Conservation (phyloP, 208 protist genomes). For the Leishmania amazonensis region DNA sequence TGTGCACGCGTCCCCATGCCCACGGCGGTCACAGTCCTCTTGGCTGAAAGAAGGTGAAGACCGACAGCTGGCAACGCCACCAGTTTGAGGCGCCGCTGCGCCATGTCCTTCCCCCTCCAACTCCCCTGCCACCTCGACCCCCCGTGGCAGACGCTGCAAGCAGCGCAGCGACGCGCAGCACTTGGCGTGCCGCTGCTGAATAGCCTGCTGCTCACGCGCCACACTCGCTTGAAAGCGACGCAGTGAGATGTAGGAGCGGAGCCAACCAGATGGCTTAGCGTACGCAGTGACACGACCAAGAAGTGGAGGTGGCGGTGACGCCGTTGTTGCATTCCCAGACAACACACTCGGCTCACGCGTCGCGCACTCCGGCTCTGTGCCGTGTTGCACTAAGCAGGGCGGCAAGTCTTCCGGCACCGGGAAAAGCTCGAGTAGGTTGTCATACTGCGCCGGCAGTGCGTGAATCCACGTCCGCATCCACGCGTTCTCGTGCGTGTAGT, state of each 20-base stretch:
- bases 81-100: background rate
- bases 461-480: slow-evolving; percentile 82
- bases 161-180: slow-evolving; percentile 42
- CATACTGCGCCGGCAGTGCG: slow-evolving; percentile 64
- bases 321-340: background rate
- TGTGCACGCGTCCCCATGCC: slow-evolving; percentile 21
- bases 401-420: background rate
- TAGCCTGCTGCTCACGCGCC: slow-evolving; percentile 40
- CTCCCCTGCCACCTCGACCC: slow-evolving; percentile 13
- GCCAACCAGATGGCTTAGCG: slow-evolving; percentile 12
- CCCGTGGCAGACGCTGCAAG: slow-evolving; percentile 19
- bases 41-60: background rate
- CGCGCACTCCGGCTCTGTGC: background rate
- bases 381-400: background rate
- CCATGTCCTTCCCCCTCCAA: too few species aligned
- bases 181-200: slow-evolving; percentile 40
- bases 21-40: background rate
- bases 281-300: background rate
- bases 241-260: slow-evolving; percentile 39
- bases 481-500: slow-evolving; percentile 52
- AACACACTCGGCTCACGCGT: background rate
- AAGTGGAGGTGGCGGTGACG: slow-evolving; percentile 3
- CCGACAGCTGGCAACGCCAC: background rate
- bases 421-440: slow-evolving; percentile 84
- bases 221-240: slow-evolving; percentile 47